These are phyloP conservation scores for Penicillium paneum DNA, from an alignment of 2,329 filamentous ascomycete genomes.

Conservation along the genomic window DNA sequence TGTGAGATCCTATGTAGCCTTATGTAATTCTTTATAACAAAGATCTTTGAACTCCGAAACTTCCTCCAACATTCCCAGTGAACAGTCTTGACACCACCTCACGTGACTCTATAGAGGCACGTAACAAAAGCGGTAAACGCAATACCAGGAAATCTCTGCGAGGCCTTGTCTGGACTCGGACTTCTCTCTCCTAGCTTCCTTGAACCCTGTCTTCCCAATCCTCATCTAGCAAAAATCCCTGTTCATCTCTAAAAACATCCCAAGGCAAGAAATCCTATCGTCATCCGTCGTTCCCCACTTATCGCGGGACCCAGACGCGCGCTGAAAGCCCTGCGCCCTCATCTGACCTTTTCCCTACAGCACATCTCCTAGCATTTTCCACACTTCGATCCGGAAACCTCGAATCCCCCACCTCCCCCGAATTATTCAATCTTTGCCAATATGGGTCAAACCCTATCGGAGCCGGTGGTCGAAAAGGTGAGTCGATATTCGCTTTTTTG, in stretches of 20 bases:
- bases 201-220: not conserved
- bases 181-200: not conserved
- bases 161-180: not conserved
- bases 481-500: constrained; percentile 29
- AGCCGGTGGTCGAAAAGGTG: constrained; percentile 99
- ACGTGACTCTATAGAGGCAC: constrained; percentile 19
- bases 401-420: constrained; percentile 12
- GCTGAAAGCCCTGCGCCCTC: constrained; percentile 27
- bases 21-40: not conserved
- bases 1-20: not conserved
- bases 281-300: constrained; percentile 23
- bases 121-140: constrained; percentile 15
- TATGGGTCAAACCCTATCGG: constrained; percentile 99
- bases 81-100: not conserved
- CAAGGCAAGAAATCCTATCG: constrained; percentile 5
- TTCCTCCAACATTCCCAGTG: not conserved
- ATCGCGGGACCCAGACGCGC: constrained; percentile 26
- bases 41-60: not conserved
- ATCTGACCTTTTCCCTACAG: constrained; percentile 27
- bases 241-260: not conserved
- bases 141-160: constrained; percentile 23
- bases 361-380: constrained; percentile 19
- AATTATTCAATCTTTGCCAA: constrained; percentile 32
- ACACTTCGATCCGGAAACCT: constrained; percentile 10
- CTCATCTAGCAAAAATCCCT: not conserved